Conservation (phyloP, 116 monocot species). For the Cymodocea nodosa region DNA sequence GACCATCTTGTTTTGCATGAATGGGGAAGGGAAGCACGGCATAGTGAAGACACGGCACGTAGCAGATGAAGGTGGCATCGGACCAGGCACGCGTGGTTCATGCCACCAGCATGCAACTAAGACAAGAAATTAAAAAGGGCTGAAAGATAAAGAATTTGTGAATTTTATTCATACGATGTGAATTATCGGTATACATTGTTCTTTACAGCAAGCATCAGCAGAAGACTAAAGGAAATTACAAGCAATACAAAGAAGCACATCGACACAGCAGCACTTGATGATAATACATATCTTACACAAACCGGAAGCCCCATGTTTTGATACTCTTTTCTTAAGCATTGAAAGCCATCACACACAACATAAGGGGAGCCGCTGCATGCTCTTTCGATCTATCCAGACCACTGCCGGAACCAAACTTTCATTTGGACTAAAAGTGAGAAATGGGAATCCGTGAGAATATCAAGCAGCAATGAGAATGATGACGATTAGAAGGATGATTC, state of each 20-base stretch:
- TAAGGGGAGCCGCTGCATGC: background rate
- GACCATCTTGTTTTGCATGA: too few relatives aligned
- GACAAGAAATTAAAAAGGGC: too few relatives aligned
- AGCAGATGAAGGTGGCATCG: too few relatives aligned
- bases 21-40: too few relatives aligned
- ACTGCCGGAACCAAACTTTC: background rate
- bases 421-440: background rate
- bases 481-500: conserved; percentile 68
- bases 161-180: too few relatives aligned
- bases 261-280: background rate
- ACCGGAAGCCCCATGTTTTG: background rate
- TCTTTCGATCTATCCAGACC: background rate
- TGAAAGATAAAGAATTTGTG: too few relatives aligned
- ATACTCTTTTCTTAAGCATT: too few relatives aligned
- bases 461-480: conserved; percentile 63
- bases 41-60: too few relatives aligned
- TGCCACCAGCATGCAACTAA: too few relatives aligned
- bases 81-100: too few relatives aligned
- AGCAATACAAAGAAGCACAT: background rate
- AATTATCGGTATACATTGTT: too few relatives aligned
- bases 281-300: background rate
- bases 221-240: background rate
- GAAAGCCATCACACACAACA: too few relatives aligned
- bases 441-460: background rate
- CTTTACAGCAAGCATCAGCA: background rate